A percentile compares a stretch with the other conserved stretches of the same genome.
phyloP scores from a whole-genome alignment of 139 green algal genomes.

The Nannochloris sp. region DNA sequence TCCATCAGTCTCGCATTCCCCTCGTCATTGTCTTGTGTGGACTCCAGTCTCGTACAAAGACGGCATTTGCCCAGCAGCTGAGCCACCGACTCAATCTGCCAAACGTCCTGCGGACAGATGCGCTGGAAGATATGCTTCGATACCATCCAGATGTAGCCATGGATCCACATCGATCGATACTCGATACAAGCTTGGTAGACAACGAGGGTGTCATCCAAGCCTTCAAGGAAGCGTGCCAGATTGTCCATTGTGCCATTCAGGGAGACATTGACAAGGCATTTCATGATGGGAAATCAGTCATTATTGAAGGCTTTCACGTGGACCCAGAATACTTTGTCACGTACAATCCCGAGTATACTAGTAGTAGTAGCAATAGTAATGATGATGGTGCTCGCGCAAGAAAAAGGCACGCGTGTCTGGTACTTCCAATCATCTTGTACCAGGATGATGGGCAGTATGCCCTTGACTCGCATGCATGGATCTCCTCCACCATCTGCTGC shows the following conservation, averaged over 20 bases:
- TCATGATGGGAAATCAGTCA: conserved; percentile 81
- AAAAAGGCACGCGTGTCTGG: too few relatives aligned
- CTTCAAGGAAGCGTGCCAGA: conserved; percentile 48
- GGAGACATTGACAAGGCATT: conserved; percentile 74
- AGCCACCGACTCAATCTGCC: conserved; percentile 84
- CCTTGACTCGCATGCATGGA: too few relatives aligned
- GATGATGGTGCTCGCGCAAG: too few relatives aligned
- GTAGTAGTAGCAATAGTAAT: too few relatives aligned
- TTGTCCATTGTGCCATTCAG: conserved; percentile 56
- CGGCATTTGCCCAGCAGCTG: conserved; percentile 79
- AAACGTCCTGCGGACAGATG: conserved; percentile 87
- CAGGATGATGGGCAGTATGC: too few relatives aligned
- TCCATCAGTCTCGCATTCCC: conserved; percentile 57
- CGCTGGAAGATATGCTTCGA: conserved; percentile 60
- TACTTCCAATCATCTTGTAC: too few relatives aligned
- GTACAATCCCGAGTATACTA: too few relatives aligned
- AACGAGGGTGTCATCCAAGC: conserved; percentile 9
- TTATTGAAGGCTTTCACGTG: conserved; percentile 77
- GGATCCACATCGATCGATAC: conserved; percentile 4
- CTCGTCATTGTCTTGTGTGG: conserved; percentile 79
- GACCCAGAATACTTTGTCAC: conserved; percentile 59
- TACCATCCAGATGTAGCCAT: background rate
- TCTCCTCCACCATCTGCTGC: too few relatives aligned
- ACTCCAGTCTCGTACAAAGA: conserved; percentile 80
- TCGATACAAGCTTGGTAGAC: conserved; percentile 20